Evolutionary conservation across 176 grass and related monocot species (phyloP).

Genomic region (Aegilops bicornis): DNA sequence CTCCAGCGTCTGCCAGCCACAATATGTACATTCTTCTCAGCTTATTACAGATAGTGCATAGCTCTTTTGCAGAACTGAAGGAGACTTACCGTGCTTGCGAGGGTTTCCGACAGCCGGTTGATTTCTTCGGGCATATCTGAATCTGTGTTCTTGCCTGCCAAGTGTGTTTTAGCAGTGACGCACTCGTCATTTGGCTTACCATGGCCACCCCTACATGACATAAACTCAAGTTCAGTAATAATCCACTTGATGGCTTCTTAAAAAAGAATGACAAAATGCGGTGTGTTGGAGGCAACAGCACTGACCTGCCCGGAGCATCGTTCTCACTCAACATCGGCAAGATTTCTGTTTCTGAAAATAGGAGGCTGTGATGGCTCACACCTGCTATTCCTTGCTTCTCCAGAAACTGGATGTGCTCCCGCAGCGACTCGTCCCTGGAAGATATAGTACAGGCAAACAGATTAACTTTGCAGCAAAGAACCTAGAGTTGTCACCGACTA

Average conservation of each 20-base stretch:
- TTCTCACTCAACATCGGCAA: constrained; percentile 36
- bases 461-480: not conserved
- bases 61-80: not conserved
- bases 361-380: constrained; percentile 88
- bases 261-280: not conserved
- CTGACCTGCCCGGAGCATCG: constrained; percentile 46
- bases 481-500: not conserved
- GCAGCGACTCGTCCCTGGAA: not conserved
- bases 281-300: not conserved
- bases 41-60: not conserved
- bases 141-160: not conserved
- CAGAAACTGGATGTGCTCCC: constrained; percentile 8
- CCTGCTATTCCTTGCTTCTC: constrained; percentile 80
- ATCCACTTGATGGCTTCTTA: not conserved
- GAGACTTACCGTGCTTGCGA: not conserved
- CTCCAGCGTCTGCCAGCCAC: constrained; percentile 3
- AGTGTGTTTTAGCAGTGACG: not conserved
- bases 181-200: not conserved
- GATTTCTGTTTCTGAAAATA: constrained; percentile 59
- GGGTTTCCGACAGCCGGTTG: not conserved
- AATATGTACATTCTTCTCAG: not conserved
- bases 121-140: not conserved
- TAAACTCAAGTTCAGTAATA: not conserved
- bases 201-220: not conserved
- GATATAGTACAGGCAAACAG: not conserved